These are phyloP conservation scores for Arthrocladium fulminans DNA, from an alignment of 2,329 filamentous ascomycete genomes.

Conservation along the genomic window DNA sequence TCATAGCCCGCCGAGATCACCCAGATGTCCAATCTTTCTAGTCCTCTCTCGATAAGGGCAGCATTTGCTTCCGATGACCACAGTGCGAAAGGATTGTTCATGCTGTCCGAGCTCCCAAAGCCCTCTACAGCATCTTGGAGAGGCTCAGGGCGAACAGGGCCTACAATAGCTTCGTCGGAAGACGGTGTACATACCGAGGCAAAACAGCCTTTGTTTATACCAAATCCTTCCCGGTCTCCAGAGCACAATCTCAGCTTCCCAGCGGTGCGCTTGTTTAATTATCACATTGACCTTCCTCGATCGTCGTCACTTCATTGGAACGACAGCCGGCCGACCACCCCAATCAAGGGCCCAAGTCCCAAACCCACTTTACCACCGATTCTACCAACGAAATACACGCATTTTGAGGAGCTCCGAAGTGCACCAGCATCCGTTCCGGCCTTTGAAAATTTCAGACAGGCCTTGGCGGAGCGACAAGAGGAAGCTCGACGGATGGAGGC, in stretches of 20 bases:
- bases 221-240: not conserved
- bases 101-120: not conserved
- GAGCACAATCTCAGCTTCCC: slow-evolving; percentile 6
- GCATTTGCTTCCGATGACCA: not conserved
- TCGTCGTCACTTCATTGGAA: not conserved
- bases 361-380: not conserved
- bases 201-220: not conserved
- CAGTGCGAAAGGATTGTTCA: not conserved
- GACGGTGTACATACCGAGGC: not conserved
- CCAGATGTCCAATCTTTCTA: slow-evolving; percentile 2
- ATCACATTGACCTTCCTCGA: not conserved
- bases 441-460: not conserved
- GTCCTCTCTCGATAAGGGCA: slow-evolving; percentile 2
- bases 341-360: not conserved
- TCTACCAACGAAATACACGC: not conserved
- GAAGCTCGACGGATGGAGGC: not conserved
- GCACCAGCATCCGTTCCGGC: not conserved
- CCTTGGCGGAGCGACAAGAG: not conserved
- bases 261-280: not conserved
- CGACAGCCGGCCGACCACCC: not conserved
- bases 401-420: not conserved
- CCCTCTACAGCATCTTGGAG: not conserved
- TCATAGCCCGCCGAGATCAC: not conserved
- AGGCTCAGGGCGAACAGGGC: not conserved
- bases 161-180: not conserved